Conservation (phyloP, 257 asterid genomes). For the Paraleonurus japonicus region DNA sequence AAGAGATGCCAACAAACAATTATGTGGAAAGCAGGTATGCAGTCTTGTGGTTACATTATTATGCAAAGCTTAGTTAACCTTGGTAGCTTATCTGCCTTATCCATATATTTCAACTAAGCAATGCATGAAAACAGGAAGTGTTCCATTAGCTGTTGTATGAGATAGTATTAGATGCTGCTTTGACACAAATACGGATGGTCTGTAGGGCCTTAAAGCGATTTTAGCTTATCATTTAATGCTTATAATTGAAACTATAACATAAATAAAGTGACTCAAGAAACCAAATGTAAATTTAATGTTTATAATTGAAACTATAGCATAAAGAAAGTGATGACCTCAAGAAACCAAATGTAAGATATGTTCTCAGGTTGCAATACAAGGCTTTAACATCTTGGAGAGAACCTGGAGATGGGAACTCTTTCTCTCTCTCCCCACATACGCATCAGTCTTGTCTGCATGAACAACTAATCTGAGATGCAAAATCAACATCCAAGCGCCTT, state of each 20-base stretch:
- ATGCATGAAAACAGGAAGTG: not conserved
- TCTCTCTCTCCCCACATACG: not conserved
- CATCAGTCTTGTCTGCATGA: not conserved
- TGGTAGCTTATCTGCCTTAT: conserved; percentile 1
- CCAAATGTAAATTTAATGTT: too few relatives aligned
- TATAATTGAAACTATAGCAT: too few relatives aligned
- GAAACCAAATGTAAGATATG: too few relatives aligned
- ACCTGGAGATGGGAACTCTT: too few relatives aligned
- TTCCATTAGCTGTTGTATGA: too few relatives aligned
- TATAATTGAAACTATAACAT: too few relatives aligned
- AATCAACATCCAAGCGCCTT: not conserved
- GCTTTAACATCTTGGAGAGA: too few relatives aligned
- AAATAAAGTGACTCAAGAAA: too few relatives aligned
- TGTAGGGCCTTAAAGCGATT: not conserved
- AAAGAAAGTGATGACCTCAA: too few relatives aligned
- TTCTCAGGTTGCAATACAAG: too few relatives aligned
- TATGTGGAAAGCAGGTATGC: conserved; percentile 91
- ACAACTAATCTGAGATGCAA: conserved; percentile 3
- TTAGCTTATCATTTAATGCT: too few relatives aligned
- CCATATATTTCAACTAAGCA: not conserved
- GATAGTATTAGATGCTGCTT: conserved; percentile 9
- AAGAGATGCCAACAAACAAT: conserved; percentile 97
- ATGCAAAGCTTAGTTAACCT: conserved; percentile 8
- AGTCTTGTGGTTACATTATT: not conserved
- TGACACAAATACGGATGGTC: not conserved